Evolutionary conservation across 225 moss, liverwort and hornwort species (phyloP).

Genomic region (Physcomitrellopsis africana): DNA sequence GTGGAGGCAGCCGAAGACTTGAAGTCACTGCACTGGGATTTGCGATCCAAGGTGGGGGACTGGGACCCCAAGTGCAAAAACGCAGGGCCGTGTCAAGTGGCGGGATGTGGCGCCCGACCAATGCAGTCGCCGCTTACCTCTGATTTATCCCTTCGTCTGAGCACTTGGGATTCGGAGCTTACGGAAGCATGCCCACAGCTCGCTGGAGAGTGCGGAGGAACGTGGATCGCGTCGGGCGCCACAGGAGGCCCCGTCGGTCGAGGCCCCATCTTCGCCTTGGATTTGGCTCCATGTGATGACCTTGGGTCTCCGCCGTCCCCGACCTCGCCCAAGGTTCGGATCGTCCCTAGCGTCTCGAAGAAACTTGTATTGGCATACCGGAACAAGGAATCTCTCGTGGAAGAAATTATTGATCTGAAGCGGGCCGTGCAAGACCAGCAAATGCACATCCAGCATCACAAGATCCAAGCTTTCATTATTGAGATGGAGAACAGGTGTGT

Average conservation of each 20-base stretch:
- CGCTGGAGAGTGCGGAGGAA: constrained; percentile 62
- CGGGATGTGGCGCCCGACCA: constrained; percentile 32
- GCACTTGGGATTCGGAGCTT: constrained; percentile 56
- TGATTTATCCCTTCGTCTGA: constrained; percentile 43
- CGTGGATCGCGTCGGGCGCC: constrained; percentile 50
- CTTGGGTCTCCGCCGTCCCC: constrained; percentile 51
- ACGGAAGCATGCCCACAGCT: constrained; percentile 57
- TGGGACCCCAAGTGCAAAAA: constrained; percentile 62
- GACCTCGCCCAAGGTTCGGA: constrained; percentile 67
- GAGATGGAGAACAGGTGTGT: constrained; percentile 92
- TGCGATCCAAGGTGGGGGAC: constrained; percentile 52
- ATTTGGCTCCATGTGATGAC: constrained; percentile 53
- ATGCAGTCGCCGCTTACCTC: constrained; percentile 49
- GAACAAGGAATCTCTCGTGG: constrained; percentile 81
- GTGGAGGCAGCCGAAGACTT: constrained; percentile 35
- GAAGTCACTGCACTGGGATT: constrained; percentile 53
- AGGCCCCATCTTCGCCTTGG: constrained; percentile 56
- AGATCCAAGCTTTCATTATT: constrained; percentile 85
- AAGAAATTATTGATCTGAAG: constrained; percentile 87
- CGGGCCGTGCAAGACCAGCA: constrained; percentile 85
- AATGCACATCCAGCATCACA: constrained; percentile 83
- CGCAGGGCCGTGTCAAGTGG: constrained; percentile 55
- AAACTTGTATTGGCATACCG: constrained; percentile 83
- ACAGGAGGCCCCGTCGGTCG: constrained; percentile 51
- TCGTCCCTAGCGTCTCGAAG: constrained; percentile 81